Percentiles rank a stretch among this genome's conserved stretches.
Evolutionary conservation across 495 filamentous ascomycete species (phyloP).

Genomic region (Penicilliopsis zonata): DNA sequence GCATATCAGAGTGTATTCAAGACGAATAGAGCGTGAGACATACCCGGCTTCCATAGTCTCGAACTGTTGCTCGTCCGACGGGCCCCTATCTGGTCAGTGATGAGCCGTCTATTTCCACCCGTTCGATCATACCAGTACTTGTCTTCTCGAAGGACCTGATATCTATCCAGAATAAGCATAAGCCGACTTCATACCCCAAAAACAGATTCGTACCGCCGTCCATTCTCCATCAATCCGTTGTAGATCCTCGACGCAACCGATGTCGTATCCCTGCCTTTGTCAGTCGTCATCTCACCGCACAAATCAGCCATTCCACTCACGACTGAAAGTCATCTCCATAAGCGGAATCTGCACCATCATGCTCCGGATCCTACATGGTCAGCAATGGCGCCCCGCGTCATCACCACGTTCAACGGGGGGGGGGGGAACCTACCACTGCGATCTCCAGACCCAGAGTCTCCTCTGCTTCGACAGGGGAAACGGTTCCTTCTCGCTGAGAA

Average conservation of each 20-base stretch:
- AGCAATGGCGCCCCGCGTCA: too few relatives aligned
- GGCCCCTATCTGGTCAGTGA: not conserved
- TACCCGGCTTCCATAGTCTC: conserved; percentile 3
- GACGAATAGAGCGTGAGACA: not conserved
- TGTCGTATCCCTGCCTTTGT: not conserved
- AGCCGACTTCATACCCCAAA: not conserved
- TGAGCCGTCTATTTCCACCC: not conserved
- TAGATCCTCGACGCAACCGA: conserved; percentile 1
- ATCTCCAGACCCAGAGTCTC: too few relatives aligned
- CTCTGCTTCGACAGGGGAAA: too few relatives aligned
- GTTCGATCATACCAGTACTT: not conserved
- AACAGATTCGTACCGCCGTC: not conserved
- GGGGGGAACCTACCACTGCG: too few relatives aligned
- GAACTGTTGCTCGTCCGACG: conserved; percentile 2
- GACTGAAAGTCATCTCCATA: conserved; percentile 1
- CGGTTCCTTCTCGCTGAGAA: too few relatives aligned
- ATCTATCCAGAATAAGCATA: not conserved
- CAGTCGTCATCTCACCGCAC: not conserved
- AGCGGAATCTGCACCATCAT: not conserved
- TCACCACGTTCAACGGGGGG: too few relatives aligned
- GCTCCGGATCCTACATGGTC: conserved; percentile 1
- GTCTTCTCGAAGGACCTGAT: not conserved
- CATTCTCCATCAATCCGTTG: conserved; percentile 1
- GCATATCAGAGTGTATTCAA: not conserved
- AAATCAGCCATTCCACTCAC: not conserved